Percentiles rank a stretch among this genome's conserved stretches.
phyloP scores from a whole-genome alignment of 1,284 basidiomycete species.

The Stereum hirsutum region DNA sequence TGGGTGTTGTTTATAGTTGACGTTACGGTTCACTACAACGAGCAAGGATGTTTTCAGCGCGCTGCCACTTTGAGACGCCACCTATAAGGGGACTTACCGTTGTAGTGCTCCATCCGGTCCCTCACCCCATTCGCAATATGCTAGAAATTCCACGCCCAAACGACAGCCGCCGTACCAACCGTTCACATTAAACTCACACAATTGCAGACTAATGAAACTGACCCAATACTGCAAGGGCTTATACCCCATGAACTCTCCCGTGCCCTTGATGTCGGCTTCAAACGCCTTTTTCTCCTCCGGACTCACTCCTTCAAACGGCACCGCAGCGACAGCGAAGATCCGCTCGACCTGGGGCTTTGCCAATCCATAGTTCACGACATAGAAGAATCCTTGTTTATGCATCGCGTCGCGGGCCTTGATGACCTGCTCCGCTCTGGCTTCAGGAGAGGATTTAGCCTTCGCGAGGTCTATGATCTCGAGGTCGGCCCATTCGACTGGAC shows the following conservation, averaged over 20 bases:
- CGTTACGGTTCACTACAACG: conserved; percentile 14
- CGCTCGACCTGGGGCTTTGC: conserved; percentile 30
- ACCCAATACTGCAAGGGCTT: conserved; percentile 51
- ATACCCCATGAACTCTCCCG: conserved; percentile 51
- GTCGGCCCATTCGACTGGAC: conserved; percentile 56
- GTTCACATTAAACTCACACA: background rate
- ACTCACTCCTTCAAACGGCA: conserved; percentile 42
- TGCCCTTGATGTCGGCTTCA: conserved; percentile 34
- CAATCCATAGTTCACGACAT: conserved; percentile 51
- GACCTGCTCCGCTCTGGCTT: conserved; percentile 38
- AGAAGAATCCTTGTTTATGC: conserved; percentile 53
- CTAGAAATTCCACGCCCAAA: conserved; percentile 17
- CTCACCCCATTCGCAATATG: conserved; percentile 45
- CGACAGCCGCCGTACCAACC: conserved; percentile 1
- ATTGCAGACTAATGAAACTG: conserved; percentile 2
- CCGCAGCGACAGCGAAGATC: conserved; percentile 54
- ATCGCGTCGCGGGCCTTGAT: conserved; percentile 46
- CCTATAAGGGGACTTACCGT: conserved; percentile 25
- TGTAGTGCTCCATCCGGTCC: conserved; percentile 52
- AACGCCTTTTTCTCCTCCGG: conserved; percentile 51
- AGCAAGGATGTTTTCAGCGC: background rate
- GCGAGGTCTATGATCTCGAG: conserved; percentile 57
- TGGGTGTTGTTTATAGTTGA: conserved; percentile 21
- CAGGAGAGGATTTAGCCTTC: conserved; percentile 33
- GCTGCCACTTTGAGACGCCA: too few relatives aligned